Conservation (phyloP, 495 filamentous ascomycete species). For the Coniosporium apollinis region DNA sequence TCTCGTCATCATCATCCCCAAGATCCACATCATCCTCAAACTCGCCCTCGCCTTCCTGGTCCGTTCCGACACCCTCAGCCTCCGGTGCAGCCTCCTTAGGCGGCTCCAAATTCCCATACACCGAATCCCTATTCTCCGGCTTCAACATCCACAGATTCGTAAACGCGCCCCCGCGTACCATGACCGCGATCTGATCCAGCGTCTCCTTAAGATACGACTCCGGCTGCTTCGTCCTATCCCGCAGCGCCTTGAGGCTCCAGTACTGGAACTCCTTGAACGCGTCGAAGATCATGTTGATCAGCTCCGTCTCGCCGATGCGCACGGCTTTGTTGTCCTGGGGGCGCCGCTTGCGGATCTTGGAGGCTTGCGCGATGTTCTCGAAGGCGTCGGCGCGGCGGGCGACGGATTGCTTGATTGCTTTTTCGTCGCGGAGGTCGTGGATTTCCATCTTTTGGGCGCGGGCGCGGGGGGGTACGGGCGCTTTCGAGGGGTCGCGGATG, state of each 20-base stretch:
- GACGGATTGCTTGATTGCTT: too few relatives aligned
- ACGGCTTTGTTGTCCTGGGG: slow-evolving; percentile 63
- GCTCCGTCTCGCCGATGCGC: slow-evolving; percentile 71
- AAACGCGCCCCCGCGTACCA: slow-evolving; percentile 66
- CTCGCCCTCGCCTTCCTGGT: not conserved
- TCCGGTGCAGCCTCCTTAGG: slow-evolving; percentile 5
- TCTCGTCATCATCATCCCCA: slow-evolving; percentile 7
- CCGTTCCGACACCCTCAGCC: not conserved
- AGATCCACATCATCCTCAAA: slow-evolving; percentile 6
- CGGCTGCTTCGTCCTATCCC: slow-evolving; percentile 56
- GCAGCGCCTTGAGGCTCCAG: slow-evolving; percentile 76
- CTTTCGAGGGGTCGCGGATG: not conserved
- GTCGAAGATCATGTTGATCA: slow-evolving; percentile 64
- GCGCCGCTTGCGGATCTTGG: slow-evolving; percentile 12
- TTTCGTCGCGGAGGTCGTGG: slow-evolving; percentile 8
- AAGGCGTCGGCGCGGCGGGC: too few relatives aligned
- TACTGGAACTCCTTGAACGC: slow-evolving; percentile 73
- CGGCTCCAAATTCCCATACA: slow-evolving; percentile 22
- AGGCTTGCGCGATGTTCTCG: too few relatives aligned
- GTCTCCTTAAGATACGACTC: slow-evolving; percentile 81
- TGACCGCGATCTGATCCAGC: slow-evolving; percentile 61
- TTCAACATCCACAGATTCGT: slow-evolving; percentile 72
- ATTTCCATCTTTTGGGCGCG: slow-evolving; percentile 1
- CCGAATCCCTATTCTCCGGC: slow-evolving; percentile 46
- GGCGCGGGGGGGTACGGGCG: not conserved